Conservation (phyloP, 2,329 filamentous ascomycete species). For the Lojkania enalia region DNA sequence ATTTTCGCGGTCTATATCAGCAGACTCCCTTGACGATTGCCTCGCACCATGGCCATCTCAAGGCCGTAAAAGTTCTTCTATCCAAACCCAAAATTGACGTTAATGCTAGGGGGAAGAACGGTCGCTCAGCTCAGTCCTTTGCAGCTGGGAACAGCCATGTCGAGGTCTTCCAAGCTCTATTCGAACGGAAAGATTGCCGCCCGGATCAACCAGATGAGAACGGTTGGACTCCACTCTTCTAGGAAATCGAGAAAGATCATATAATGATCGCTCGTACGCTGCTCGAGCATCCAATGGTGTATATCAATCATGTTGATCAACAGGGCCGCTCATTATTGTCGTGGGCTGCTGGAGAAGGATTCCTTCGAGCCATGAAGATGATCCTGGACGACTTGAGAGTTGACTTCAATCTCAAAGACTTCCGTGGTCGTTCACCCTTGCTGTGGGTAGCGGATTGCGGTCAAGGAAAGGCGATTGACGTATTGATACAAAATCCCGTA, state of each 20-base stretch:
- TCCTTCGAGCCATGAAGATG: slow-evolving; percentile 21
- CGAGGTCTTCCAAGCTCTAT: slow-evolving; percentile 33
- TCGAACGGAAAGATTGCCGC: slow-evolving; percentile 19
- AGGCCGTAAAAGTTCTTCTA: slow-evolving; percentile 31
- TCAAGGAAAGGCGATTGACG: slow-evolving; percentile 20
- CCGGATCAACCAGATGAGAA: slow-evolving; percentile 28
- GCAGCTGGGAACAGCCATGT: slow-evolving; percentile 38
- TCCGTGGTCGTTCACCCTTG: slow-evolving; percentile 35
- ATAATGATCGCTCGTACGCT: slow-evolving; percentile 25
- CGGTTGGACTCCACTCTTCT: slow-evolving; percentile 40
- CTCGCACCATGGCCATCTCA: slow-evolving; percentile 31
- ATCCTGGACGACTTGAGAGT: slow-evolving; percentile 29
- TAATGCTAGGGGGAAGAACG: slow-evolving; percentile 21
- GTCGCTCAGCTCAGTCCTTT: slow-evolving; percentile 39
- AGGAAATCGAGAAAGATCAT: slow-evolving; percentile 33
- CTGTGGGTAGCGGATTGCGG: slow-evolving; percentile 38
- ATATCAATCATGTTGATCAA: slow-evolving; percentile 39
- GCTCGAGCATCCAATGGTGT: slow-evolving; percentile 21
- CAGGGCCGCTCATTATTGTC: slow-evolving; percentile 38
- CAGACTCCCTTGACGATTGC: slow-evolving; percentile 38
- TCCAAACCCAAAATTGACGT: slow-evolving; percentile 26
- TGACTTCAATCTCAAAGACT: slow-evolving; percentile 33
- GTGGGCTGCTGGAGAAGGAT: slow-evolving; percentile 41
- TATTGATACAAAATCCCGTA: slow-evolving; percentile 26
- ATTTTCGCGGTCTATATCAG: slow-evolving; percentile 12